Percentiles rank a stretch among this genome's conserved stretches.
Evolutionary conservation across 352 stramenopile genomes (phyloP).

Genomic region (Globisporangium irregulare): DNA sequence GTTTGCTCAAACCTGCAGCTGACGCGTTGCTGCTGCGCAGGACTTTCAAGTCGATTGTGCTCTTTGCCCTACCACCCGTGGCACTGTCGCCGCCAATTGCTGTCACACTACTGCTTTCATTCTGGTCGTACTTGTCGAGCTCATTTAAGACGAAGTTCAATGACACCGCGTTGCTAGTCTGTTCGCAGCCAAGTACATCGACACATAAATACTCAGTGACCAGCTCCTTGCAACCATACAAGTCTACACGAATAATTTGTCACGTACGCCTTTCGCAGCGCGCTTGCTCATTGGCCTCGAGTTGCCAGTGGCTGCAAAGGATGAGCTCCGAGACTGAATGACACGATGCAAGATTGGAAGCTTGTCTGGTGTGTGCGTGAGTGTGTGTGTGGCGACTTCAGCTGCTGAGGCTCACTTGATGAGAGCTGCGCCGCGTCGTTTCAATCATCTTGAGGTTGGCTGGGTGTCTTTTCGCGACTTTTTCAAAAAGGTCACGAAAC

Average conservation of each 20-base stretch:
- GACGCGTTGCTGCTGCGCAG: conserved; percentile 5
- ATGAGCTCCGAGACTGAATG: neutral
- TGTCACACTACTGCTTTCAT: conserved; percentile 15
- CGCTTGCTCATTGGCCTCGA: conserved; percentile 45
- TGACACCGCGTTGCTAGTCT: conserved; percentile 33
- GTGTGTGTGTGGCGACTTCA: neutral
- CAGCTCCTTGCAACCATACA: too few relatives aligned
- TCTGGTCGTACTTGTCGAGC: conserved; percentile 58
- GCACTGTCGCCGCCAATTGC: conserved; percentile 7
- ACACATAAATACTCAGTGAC: too few relatives aligned
- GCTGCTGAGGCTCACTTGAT: neutral
- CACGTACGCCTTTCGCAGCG: conserved; percentile 40
- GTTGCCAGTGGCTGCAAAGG: neutral
- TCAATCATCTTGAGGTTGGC: conserved; percentile 17
- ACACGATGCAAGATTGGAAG: neutral
- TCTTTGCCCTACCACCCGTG: conserved; percentile 6
- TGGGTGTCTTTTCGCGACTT: conserved; percentile 45
- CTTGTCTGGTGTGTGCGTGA: neutral
- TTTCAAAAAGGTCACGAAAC: conserved; percentile 5
- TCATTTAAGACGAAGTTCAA: conserved; percentile 56
- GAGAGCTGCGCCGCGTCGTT: conserved; percentile 5
- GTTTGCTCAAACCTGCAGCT: neutral
- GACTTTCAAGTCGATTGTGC: conserved; percentile 4
- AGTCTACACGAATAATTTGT: too few relatives aligned
- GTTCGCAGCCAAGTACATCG: neutral